phyloP scores from a whole-genome alignment of 1,284 basidiomycete species.

The Rhodotorula glutinis region DNA sequence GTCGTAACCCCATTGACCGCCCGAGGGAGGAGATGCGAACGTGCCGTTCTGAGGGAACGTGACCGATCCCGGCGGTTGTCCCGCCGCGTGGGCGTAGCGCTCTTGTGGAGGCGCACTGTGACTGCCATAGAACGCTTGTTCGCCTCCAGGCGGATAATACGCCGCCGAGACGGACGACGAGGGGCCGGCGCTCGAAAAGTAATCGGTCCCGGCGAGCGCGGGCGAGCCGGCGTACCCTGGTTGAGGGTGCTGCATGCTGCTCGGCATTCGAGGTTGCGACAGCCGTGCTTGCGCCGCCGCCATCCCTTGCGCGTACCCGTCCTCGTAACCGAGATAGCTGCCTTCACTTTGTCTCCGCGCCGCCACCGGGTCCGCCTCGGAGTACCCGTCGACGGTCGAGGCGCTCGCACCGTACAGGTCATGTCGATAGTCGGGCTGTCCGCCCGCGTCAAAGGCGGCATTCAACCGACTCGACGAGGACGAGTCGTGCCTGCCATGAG shows the following conservation, averaged over 20 bases:
- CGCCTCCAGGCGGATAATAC: slow-evolving; percentile 1
- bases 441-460: background rate
- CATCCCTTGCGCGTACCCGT: slow-evolving; percentile 11
- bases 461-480: slow-evolving; percentile 1
- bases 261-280: slow-evolving; percentile 2
- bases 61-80: background rate
- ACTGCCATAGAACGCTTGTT: background rate
- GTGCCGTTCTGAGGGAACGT: slow-evolving; percentile 8
- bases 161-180: background rate
- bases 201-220: background rate
- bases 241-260: background rate
- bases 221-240: background rate
- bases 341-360: slow-evolving; percentile 8
- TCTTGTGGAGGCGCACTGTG: background rate
- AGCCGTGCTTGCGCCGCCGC: background rate
- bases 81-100: background rate
- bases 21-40: slow-evolving; percentile 27
- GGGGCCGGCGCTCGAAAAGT: background rate
- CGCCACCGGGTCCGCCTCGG: slow-evolving; percentile 11
- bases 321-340: slow-evolving; percentile 32
- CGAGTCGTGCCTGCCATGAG: slow-evolving; percentile 4
- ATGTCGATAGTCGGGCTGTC: background rate
- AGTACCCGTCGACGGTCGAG: slow-evolving; percentile 23
- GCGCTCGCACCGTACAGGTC: slow-evolving; percentile 4
- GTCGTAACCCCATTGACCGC: slow-evolving; percentile 34